Percentiles rank a stretch among this genome's conserved stretches.
These are phyloP conservation scores for Amanita brunnescens DNA, from an alignment of 768 basidiomycete species.

Conservation along the genomic window DNA sequence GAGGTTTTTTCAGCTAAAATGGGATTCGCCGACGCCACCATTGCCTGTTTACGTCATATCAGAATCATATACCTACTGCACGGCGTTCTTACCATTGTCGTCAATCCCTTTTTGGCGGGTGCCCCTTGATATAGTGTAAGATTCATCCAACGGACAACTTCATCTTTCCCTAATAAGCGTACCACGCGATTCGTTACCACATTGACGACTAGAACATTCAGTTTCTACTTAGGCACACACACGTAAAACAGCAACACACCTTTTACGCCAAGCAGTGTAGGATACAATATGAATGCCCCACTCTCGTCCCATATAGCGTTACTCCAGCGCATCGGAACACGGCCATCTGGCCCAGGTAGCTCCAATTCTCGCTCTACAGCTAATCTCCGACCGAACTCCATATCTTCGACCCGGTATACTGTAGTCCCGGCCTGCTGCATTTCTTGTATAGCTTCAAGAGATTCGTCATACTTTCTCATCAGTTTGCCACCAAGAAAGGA, in stretches of 20 bases:
- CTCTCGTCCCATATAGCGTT: conserved; percentile 98
- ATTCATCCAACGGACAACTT: conserved; percentile 85
- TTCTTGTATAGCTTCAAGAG: conserved; percentile 84
- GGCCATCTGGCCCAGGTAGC: conserved; percentile 66
- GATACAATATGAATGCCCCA: conserved; percentile 89
- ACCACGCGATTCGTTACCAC: conserved; percentile 89
- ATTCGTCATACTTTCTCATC: conserved; percentile 92
- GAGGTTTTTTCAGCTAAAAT: conserved; percentile 78
- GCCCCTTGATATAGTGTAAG: conserved; percentile 89
- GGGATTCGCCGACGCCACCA: conserved; percentile 95
- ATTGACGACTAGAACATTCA: conserved; percentile 65
- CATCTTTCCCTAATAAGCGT: conserved; percentile 87
- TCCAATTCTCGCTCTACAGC: conserved; percentile 91
- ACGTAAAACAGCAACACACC: conserved; percentile 35
- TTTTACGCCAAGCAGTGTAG: conserved; percentile 91
- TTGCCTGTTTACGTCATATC: conserved; percentile 44
- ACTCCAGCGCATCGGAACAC: conserved; percentile 67
- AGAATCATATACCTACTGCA: not conserved
- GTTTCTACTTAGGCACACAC: not conserved
- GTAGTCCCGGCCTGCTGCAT: conserved; percentile 99
- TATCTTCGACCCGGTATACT: conserved; percentile 88
- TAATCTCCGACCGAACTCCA: conserved; percentile 98
- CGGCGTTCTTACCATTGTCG: conserved; percentile 58
- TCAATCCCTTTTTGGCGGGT: conserved; percentile 74
- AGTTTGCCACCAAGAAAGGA: conserved; percentile 85